Percentiles rank a stretch among this genome's conserved stretches.
These are phyloP conservation scores for Juglanconis juglandina DNA, from an alignment of 2,329 filamentous ascomycete species.

Conservation along the genomic window DNA sequence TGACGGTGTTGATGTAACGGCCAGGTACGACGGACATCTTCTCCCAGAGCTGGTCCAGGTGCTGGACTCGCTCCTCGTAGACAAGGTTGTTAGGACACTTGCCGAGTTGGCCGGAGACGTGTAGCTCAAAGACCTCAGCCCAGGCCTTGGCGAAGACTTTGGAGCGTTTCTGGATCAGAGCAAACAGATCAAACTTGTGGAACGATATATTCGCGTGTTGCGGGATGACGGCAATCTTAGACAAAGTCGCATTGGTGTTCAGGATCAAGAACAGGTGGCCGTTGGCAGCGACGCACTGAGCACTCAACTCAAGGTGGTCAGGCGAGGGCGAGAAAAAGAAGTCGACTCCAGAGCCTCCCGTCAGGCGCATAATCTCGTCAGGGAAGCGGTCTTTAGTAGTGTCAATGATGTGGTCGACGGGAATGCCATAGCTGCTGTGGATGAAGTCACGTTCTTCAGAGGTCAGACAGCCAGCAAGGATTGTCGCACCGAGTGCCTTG, in stretches of 20 bases:
- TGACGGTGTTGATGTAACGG: slow-evolving; percentile 8
- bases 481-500: slow-evolving; percentile 31
- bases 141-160: slow-evolving; percentile 10
- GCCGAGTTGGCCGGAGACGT: neutral
- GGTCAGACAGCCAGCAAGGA: slow-evolving; percentile 40
- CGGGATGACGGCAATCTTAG: neutral
- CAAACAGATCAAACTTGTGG: slow-evolving; percentile 23
- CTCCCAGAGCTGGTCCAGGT: slow-evolving; percentile 13
- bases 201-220: slow-evolving; percentile 19
- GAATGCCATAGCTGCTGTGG: slow-evolving; percentile 29
- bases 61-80: slow-evolving; percentile 11
- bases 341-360: slow-evolving; percentile 35
- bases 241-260: neutral
- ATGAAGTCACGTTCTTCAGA: slow-evolving; percentile 37
- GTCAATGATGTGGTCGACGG: slow-evolving; percentile 34
- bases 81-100: slow-evolving; percentile 5
- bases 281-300: slow-evolving; percentile 30
- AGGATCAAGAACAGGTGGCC: slow-evolving; percentile 14
- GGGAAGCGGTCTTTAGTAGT: slow-evolving; percentile 8
- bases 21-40: slow-evolving; percentile 9
- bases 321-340: slow-evolving; percentile 45
- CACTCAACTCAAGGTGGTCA: slow-evolving; percentile 28
- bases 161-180: slow-evolving; percentile 8
- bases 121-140: slow-evolving; percentile 3
- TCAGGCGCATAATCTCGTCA: slow-evolving; percentile 29